Percentiles rank a stretch among this genome's conserved stretches.
Conservation (phyloP, 164 flowering plant genomes). For the Tinospora cordifolia region DNA sequence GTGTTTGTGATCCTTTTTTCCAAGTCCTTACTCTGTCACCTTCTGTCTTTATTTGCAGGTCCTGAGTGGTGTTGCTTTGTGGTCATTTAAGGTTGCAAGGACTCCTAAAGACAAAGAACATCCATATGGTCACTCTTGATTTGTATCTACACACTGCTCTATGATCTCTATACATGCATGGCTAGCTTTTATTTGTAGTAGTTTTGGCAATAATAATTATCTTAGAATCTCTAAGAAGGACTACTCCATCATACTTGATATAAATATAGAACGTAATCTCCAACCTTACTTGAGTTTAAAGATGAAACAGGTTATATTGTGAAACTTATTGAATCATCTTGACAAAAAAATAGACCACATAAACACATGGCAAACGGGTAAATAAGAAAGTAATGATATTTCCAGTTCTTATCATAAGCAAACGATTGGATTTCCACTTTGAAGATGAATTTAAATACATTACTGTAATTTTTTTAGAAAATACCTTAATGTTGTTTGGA, state of each 20-base stretch:
- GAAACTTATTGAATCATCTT: neutral
- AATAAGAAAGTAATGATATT: too few relatives aligned
- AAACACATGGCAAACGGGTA: neutral
- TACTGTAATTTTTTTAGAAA: too few relatives aligned
- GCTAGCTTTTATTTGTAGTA: conserved; percentile 1
- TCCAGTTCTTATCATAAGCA: too few relatives aligned
- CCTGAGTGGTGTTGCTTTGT: conserved; percentile 79
- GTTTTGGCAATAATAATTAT: neutral
- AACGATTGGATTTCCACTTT: too few relatives aligned
- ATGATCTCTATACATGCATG: conserved; percentile 20
- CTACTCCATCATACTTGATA: neutral
- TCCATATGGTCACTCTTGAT: conserved; percentile 86
- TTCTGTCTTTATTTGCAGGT: conserved; percentile 43
- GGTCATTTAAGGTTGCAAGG: conserved; percentile 72
- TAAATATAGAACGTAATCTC: neutral
- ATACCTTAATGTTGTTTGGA: too few relatives aligned
- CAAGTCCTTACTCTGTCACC: neutral
- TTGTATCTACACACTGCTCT: conserved; percentile 40
- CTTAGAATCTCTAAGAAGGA: neutral
- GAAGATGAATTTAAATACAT: too few relatives aligned
- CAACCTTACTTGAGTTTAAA: neutral
- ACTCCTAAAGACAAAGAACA: conserved; percentile 96
- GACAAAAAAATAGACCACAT: neutral
- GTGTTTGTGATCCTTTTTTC: neutral
- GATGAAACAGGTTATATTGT: neutral